A percentile compares a stretch with the other conserved stretches of the same genome.
These are phyloP conservation scores for Aspergillus ibericus DNA, from an alignment of 2,329 filamentous ascomycete species.

Conservation along the genomic window DNA sequence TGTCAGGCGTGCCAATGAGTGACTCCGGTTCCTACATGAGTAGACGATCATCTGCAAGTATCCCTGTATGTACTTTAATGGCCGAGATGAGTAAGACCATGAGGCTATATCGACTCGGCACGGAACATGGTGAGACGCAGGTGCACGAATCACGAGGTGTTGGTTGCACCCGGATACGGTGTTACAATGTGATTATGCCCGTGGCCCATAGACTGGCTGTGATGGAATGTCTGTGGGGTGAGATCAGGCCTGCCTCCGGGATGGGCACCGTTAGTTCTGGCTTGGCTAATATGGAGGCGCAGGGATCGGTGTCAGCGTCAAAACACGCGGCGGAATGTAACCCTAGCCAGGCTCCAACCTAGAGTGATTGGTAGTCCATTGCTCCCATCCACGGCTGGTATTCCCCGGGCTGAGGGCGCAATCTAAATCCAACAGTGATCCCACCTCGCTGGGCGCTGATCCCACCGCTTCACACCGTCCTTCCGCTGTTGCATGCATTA, in stretches of 20 bases:
- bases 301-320: not conserved
- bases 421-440: not conserved
- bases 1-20: not conserved
- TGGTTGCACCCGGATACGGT: not conserved
- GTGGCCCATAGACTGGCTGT: not conserved
- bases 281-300: not conserved
- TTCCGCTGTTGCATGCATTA: not conserved
- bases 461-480: not conserved
- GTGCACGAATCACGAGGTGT: not conserved
- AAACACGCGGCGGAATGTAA: not conserved
- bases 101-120: not conserved
- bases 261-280: not conserved
- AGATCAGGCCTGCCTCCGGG: not conserved
- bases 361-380: too few species aligned
- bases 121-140: not conserved
- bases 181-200: not conserved
- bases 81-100: not conserved
- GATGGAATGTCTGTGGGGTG: not conserved
- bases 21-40: not conserved
- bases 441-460: not conserved
- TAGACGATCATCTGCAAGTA: not conserved
- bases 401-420: not conserved
- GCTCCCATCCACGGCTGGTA: not conserved
- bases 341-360: not conserved
- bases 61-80: not conserved